Conservation (phyloP, 768 basidiomycete genomes). For the Pleurotus pulmonarius region DNA sequence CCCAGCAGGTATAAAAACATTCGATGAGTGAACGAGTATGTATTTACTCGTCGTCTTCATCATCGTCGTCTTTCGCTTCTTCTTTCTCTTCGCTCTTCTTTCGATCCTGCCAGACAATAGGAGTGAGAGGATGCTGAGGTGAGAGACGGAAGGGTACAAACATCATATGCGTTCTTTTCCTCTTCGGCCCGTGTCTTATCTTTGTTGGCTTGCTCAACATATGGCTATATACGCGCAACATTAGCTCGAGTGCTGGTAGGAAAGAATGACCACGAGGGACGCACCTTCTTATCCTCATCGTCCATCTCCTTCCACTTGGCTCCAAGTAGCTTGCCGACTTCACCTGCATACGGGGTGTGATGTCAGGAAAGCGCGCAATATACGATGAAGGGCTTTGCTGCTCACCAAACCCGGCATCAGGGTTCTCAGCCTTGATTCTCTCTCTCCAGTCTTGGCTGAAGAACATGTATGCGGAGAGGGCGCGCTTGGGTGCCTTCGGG, state of each 20-base stretch:
- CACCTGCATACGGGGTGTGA: too few relatives aligned
- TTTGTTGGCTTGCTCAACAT: constrained; percentile 77
- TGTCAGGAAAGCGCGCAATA: too few relatives aligned
- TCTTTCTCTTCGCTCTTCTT: constrained; percentile 30
- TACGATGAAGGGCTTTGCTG: too few relatives aligned
- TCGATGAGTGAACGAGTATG: background rate
- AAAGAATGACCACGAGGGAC: constrained; percentile 13
- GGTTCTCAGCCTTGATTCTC: constrained; percentile 93
- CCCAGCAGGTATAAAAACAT: background rate
- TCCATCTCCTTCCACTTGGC: constrained; percentile 96
- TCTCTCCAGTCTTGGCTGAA: constrained; percentile 96
- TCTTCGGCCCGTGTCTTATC: constrained; percentile 88
- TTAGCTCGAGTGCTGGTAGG: too few relatives aligned
- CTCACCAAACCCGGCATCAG: constrained; percentile 89
- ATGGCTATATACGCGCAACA: constrained; percentile 53
- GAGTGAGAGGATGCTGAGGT: background rate
- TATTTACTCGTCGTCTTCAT: constrained; percentile 21
- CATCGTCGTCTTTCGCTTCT: constrained; percentile 31
- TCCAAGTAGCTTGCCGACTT: constrained; percentile 92
- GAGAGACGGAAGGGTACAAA: constrained; percentile 15
- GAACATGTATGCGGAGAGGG: constrained; percentile 98
- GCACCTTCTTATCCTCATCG: constrained; percentile 87
- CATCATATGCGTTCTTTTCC: constrained; percentile 61
- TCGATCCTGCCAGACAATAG: constrained; percentile 3
- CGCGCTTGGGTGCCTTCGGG: constrained; percentile 84